Base-by-base conservation (phyloP, 306 rosid species). In the Trichosanthes truncata region DNA sequence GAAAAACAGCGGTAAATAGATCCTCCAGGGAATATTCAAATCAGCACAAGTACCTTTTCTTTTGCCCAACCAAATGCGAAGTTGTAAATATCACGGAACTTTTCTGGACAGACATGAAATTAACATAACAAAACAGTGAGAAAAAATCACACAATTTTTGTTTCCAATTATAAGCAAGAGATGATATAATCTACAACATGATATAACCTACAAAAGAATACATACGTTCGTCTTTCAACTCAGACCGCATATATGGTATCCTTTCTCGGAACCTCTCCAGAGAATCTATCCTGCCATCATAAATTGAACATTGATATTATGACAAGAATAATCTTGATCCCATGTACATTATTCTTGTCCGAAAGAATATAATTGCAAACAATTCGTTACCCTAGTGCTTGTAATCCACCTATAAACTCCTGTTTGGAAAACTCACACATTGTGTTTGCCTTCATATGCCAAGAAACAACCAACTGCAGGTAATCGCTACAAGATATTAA, bases 401-500 rank as follows among this genome's bases (percentile, higher is more conserved):
- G 97, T 83, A 95, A 86, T 81, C 99, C 99, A 66, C 90, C 94
- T 2, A 88, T 49, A 61, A 95, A 95, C 86, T 95, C 99, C 88
- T 93, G 90, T 89, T 91, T 95, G 79, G 99, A 89, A 89, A 93
- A 95, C 82, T 95, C 99, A 88, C 99, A 95, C 97, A 95, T 95
- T 38, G 99, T 95, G 45, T 93, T 92, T 52, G 99, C 99, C 93
- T 93, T 96, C 99, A 96, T 96, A 87, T 96, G 99, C 99, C 99
- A 96, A 25, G 99, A 96, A 86, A 96, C 90, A 89, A 96, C 98
- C 83, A 93, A 88, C 99, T 96, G 93, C 89, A 87, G 83, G 76
- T 68, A 76, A 78, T 45, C 48, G 59, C 49, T 81, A 79, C 78
- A 84, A 23, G 55, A 79, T 78, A 71, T 80, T 59, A 33, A 76